Evolutionary conservation across 306 rosid genomes (phyloP), one percentile per base, ranked within the genome.

Genomic region (Ammopiptanthus mongolicus): DNA sequence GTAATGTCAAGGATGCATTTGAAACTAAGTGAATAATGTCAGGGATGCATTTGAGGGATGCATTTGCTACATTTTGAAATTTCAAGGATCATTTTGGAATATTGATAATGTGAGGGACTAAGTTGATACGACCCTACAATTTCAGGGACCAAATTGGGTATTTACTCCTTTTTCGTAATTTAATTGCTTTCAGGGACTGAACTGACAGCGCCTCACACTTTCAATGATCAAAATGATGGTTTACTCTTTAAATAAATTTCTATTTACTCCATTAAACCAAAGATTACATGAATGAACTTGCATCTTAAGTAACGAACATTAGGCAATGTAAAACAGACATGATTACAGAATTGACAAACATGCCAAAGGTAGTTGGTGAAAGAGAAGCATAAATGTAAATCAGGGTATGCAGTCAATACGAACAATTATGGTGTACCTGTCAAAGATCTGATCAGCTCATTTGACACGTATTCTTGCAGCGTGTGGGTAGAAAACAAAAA

Each of bases 401-500:
- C 47, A 53, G 48, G 63, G 29, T 41, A 65, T 7, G 31, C 31
- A 29, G 17, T 58, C 21, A 22, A 44, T 13, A 53, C 13, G 19
- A 77, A 57, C n/a, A 68, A 42, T 41, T 22, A 39, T 36, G 25
- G 76, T 6, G 56, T 83, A 93, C 97, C 97, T 85, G 98, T 93
- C 86, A 91, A 81, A 79, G 96, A 95, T 77, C 98, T 95, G 70
- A 95, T 91, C 83, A 95, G 88, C 88, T 91, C 98, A 78, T 95
- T 91, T 52, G 98, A 95, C 44, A 90, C 98, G 28, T 91, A 95
- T 84, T 95, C 98, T 83, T 87, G 97, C 46, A 95, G 90, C 0
- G 98, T 95, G 81, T 91, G 98, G 83, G 93, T 95, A 57, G 98
- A 95, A 80, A 95, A 95, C 85, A 95, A 86, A 87, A 88, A 85